phyloP scores from a whole-genome alignment of 2,329 filamentous ascomycete genomes.

The Hypoxylon rubiginosum region DNA sequence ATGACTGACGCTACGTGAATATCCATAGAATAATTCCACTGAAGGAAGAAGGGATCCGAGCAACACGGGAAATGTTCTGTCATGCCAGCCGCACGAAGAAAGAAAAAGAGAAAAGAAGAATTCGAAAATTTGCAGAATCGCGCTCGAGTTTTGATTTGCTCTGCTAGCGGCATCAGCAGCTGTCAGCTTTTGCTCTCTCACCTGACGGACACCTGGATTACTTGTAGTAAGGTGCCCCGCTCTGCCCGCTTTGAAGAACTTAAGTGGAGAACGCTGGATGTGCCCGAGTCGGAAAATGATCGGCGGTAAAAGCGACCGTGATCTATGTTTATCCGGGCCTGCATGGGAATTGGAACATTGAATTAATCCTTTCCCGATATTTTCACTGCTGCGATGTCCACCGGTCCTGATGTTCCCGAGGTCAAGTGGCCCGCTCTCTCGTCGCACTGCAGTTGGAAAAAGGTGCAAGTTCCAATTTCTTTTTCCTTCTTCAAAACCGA shows the following conservation, averaged over 20 bases:
- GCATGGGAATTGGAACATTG: conserved; percentile 2
- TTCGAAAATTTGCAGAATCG: conserved; percentile 43
- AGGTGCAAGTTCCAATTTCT: not conserved
- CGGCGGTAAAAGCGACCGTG: conserved; percentile 12
- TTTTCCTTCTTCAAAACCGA: not conserved
- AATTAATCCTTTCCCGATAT: not conserved
- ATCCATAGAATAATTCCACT: conserved; percentile 67
- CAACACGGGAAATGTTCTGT: conserved; percentile 82
- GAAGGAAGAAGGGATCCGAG: conserved; percentile 70
- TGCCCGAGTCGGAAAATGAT: conserved; percentile 16
- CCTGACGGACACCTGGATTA: conserved; percentile 15
- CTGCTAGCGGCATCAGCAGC: conserved; percentile 34
- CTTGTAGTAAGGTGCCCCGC: not conserved
- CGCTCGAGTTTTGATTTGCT: conserved; percentile 33
- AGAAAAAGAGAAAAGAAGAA: conserved; percentile 69
- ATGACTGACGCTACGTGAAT: conserved; percentile 76
- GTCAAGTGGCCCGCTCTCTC: conserved; percentile 2
- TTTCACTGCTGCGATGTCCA: not conserved
- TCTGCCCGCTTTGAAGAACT: not conserved
- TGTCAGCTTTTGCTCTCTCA: conserved; percentile 5
- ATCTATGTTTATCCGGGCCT: conserved; percentile 26
- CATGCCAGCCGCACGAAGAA: conserved; percentile 85
- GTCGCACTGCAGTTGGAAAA: not conserved
- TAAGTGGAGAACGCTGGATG: not conserved
- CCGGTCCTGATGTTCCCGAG: not conserved